Evolutionary conservation across 2,329 filamentous ascomycete genomes (phyloP).

Genomic region (Xylaria sp.): DNA sequence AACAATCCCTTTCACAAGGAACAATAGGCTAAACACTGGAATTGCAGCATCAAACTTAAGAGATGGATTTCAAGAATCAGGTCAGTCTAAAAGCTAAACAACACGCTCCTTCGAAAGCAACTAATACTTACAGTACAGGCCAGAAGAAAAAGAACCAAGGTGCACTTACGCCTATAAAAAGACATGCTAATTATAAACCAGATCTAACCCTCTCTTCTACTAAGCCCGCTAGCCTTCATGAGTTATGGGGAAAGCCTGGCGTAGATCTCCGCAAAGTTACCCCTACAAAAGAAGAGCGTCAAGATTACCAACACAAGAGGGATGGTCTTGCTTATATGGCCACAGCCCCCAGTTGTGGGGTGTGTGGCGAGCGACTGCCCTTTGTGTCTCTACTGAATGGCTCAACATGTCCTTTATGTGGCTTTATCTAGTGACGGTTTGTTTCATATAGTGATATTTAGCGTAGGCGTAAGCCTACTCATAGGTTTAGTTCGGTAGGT

Average conservation of each 20-base stretch:
- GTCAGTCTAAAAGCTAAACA: neutral
- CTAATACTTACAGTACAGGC: neutral
- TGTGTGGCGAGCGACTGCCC: constrained; percentile 13
- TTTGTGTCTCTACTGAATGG: neutral
- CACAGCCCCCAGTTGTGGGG: constrained; percentile 10
- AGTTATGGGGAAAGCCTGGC: constrained; percentile 6
- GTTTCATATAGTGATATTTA: neutral
- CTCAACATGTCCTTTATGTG: constrained; percentile 3
- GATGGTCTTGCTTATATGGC: constrained; percentile 7
- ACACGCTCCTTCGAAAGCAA: neutral
- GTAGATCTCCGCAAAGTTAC: neutral
- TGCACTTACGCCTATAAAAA: neutral
- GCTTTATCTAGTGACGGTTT: constrained; percentile 10
- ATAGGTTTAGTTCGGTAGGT: neutral
- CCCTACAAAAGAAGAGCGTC: neutral
- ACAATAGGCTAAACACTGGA: constrained; percentile 6
- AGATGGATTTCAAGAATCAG: neutral
- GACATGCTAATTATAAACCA: neutral
- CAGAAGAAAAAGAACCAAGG: neutral
- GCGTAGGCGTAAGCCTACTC: too few relatives aligned
- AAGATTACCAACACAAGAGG: neutral
- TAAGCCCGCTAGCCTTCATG: neutral
- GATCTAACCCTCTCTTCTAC: too few relatives aligned
- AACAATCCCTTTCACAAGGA: neutral
- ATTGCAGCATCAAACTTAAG: neutral